Evolutionary conservation across 805 yeast species (phyloP).

Genomic region (Monosporozyma siamensis): DNA sequence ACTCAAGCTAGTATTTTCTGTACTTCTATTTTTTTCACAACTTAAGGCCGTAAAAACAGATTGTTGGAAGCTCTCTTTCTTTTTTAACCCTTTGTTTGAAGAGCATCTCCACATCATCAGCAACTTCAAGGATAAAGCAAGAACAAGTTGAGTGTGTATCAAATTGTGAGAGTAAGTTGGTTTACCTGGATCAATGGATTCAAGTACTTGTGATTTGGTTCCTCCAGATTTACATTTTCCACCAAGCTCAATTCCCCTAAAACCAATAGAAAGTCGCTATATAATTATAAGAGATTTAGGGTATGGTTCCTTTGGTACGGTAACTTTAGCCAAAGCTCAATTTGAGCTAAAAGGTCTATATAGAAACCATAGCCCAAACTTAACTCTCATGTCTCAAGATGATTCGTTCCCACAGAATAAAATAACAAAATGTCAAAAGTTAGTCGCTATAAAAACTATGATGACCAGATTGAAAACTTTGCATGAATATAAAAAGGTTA

Average conservation of each 20-base stretch:
- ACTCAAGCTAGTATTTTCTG: too few relatives aligned
- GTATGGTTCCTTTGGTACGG: conserved; percentile 69
- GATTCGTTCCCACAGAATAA: conserved; percentile 23
- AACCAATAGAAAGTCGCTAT: conserved; percentile 36
- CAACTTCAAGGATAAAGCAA: too few relatives aligned
- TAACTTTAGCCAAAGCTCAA: conserved; percentile 48
- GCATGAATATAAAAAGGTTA: conserved; percentile 48
- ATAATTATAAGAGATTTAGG: conserved; percentile 49
- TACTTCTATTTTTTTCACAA: too few relatives aligned
- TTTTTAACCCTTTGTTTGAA: too few relatives aligned
- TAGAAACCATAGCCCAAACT: conserved; percentile 3
- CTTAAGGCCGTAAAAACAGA: too few relatives aligned
- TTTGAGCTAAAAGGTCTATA: conserved; percentile 12
- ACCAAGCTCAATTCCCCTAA: conserved; percentile 37
- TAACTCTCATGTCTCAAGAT: conserved; percentile 41
- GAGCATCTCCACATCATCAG: too few relatives aligned
- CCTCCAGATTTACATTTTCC: conserved; percentile 35
- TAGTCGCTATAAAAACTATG: conserved; percentile 81
- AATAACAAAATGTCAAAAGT: conserved; percentile 28
- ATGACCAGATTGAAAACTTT: conserved; percentile 43
- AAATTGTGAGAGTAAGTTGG: too few relatives aligned
- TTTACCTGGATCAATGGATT: background rate
- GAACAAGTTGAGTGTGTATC: too few relatives aligned
- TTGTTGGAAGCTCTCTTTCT: too few relatives aligned
- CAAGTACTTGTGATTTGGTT: conserved; percentile 4